Evolutionary conservation across 2,329 filamentous ascomycete genomes (phyloP).

Genomic region (Cladosporium austrohemisphaericum): DNA sequence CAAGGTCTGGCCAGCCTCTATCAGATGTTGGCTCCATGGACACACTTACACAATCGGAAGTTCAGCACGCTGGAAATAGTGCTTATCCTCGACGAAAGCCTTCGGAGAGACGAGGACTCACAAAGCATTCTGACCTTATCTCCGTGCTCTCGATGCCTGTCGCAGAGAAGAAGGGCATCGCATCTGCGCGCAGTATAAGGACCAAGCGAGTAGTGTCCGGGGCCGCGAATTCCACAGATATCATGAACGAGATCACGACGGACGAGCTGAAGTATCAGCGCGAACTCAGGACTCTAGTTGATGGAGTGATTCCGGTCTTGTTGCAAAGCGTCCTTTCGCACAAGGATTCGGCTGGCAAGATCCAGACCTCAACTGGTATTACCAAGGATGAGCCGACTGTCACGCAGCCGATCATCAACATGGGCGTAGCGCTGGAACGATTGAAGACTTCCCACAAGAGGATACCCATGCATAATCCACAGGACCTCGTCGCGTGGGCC

Average conservation of each 20-base stretch:
- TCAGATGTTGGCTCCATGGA: slow-evolving; percentile 59
- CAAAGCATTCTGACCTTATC: slow-evolving; percentile 89
- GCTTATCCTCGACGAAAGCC: slow-evolving; percentile 28
- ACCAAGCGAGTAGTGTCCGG: slow-evolving; percentile 63
- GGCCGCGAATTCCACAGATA: slow-evolving; percentile 66
- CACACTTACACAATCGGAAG: slow-evolving; percentile 40
- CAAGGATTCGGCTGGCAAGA: slow-evolving; percentile 49
- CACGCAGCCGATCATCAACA: slow-evolving; percentile 84
- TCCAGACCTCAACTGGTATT: slow-evolving; percentile 26
- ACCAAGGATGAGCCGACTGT: slow-evolving; percentile 58
- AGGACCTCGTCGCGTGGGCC: slow-evolving; percentile 75
- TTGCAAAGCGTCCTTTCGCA: slow-evolving; percentile 78
- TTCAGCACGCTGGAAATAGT: slow-evolving; percentile 28
- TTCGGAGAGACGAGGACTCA: slow-evolving; percentile 68
- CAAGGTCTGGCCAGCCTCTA: slow-evolving; percentile 34
- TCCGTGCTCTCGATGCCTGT: slow-evolving; percentile 77
- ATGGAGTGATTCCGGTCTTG: slow-evolving; percentile 90
- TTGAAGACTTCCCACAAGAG: slow-evolving; percentile 75
- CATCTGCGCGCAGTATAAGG: slow-evolving; percentile 74
- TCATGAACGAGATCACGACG: slow-evolving; percentile 73
- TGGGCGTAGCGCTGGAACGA: slow-evolving; percentile 86
- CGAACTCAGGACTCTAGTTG: slow-evolving; percentile 87
- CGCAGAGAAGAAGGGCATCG: slow-evolving; percentile 63
- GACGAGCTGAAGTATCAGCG: slow-evolving; percentile 87
- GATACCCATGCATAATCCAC: slow-evolving; percentile 69